phyloP scores from a whole-genome alignment of 768 basidiomycete genomes.

The Phlebiopsis flavidoalba region DNA sequence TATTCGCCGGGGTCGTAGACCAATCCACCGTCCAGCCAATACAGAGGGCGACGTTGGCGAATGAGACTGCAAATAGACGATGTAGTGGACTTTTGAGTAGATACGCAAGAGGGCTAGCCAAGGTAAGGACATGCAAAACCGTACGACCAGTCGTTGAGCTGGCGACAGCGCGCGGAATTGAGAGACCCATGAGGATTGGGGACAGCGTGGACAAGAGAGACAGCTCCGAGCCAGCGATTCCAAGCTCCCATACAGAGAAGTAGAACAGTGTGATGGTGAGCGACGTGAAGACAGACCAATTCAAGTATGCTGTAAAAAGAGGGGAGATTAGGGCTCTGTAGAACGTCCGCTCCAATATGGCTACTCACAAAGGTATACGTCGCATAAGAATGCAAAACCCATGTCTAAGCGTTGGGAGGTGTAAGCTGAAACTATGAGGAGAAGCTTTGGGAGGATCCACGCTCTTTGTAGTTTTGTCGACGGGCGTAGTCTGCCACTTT shows the following conservation, averaged over 20 bases:
- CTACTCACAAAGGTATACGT: constrained; percentile 55
- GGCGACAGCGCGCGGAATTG: constrained; percentile 40
- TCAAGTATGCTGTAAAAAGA: constrained; percentile 56
- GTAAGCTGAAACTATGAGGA: background rate
- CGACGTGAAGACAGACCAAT: constrained; percentile 80
- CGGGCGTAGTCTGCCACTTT: background rate
- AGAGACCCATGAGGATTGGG: constrained; percentile 52
- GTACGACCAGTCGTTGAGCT: constrained; percentile 44
- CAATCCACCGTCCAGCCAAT: constrained; percentile 51
- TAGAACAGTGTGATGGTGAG: constrained; percentile 82
- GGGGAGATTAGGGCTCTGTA: background rate
- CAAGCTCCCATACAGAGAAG: constrained; percentile 89
- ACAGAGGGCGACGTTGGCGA: constrained; percentile 46
- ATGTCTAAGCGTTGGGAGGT: background rate
- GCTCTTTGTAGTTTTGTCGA: background rate
- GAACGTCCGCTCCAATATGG: background rate
- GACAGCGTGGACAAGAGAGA: constrained; percentile 69
- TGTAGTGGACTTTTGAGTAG: constrained; percentile 42
- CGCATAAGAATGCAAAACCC: constrained; percentile 31
- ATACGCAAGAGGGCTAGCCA: constrained; percentile 53
- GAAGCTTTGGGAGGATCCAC: too few species aligned
- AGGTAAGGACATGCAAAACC: constrained; percentile 41
- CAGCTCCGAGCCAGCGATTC: constrained; percentile 77
- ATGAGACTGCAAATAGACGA: constrained; percentile 52
- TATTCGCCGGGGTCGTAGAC: constrained; percentile 32